Base-by-base conservation (phyloP, 148 eudicot genomes). In the Silene conica region DNA sequence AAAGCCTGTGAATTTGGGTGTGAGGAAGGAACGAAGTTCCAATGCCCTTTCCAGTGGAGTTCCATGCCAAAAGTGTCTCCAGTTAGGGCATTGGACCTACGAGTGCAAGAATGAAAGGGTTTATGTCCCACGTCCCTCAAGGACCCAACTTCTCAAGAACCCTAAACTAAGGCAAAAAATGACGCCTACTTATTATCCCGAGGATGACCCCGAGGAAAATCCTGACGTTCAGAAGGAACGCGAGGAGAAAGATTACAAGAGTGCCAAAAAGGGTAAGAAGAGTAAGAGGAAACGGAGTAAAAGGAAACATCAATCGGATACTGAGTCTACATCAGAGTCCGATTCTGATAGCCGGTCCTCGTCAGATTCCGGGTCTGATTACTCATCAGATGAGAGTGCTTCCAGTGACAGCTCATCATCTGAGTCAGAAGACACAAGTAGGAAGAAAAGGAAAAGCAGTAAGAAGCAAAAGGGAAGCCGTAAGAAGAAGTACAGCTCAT, bases 51-150 rank as follows among this genome's bases (percentile, higher is more conserved):
- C 85, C 25, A 23, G 71, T 6, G 85, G 80, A 55, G 89, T 87
- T 10, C 89, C 90, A 64, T 94, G 98, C 83, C 98, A 94, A 59
- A 94, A 94, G 82, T 94, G 98, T 76, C 87, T 88, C 73, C 92
- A 94, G 73, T 34, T 81, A 8, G 96, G 93, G 72, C 98, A 94
- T 74, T 94, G 98, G 98, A 94, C 98, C 1, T 94, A 88, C 16
- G 96, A 94, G 74, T 94, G 98, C 85, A 92, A 92, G 84, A 94
- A 94, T n/a, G 98, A 94, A 59, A 81, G 98, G 61, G 97, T 90
- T 58, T 92, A 92, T 61, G 87, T 92, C 62, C 85, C 97, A 45
- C 85, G 97, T 20, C 96, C 96, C 15, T 92, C 97, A 6, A 86
- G 96, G 25, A 92, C 89, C 26, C 97, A 92, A 71, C 83, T 87